phyloP scores from a whole-genome alignment of 257 asterid species.

The Paraleonurus japonicus region DNA sequence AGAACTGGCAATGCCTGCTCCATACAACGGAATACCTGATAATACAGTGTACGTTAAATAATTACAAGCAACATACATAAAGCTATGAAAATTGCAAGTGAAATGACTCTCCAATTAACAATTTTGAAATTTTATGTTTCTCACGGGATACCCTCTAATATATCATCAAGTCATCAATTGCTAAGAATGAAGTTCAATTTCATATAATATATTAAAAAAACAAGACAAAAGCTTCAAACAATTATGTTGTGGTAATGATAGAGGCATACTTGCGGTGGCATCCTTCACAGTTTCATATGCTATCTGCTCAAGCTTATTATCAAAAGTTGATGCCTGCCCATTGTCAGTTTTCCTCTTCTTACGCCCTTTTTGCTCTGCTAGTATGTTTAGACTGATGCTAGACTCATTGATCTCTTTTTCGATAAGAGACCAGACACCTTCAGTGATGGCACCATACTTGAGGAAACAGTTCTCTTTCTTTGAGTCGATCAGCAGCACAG shows the following conservation, averaged over 20 bases:
- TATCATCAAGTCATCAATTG: background rate
- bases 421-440: slow-evolving; percentile 68
- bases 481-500: slow-evolving; percentile 55
- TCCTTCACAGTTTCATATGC: slow-evolving; percentile 51
- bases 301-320: slow-evolving; percentile 36
- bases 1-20: slow-evolving; percentile 48
- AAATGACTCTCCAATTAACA: background rate
- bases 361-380: slow-evolving; percentile 11
- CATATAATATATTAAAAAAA: background rate
- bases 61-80: background rate
- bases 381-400: slow-evolving; percentile 5
- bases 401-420: slow-evolving; percentile 39
- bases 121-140: too few relatives aligned
- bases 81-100: background rate
- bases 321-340: slow-evolving; percentile 20
- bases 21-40: slow-evolving; percentile 18
- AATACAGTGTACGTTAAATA: background rate
- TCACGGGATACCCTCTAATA: background rate
- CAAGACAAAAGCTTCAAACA: background rate
- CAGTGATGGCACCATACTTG: slow-evolving; percentile 36
- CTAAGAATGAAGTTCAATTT: background rate
- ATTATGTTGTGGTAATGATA: background rate
- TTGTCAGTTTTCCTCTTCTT: slow-evolving; percentile 40
- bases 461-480: slow-evolving; percentile 51
- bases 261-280: slow-evolving; percentile 39